Conservation (phyloP, 768 basidiomycete species). For the Coprinellus micaceus region DNA sequence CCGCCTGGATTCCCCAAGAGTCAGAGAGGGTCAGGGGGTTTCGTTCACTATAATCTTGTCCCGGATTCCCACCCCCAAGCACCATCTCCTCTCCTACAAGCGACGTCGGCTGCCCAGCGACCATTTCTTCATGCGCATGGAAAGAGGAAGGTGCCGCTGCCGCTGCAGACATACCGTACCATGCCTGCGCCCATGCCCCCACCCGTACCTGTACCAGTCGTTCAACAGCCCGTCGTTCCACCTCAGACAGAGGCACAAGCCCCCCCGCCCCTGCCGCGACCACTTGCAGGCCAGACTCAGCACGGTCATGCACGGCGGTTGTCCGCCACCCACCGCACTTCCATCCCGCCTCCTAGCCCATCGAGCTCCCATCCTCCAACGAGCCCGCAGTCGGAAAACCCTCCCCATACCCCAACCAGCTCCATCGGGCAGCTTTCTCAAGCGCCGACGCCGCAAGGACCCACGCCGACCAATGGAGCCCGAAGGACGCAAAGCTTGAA, state of each 20-base stretch:
- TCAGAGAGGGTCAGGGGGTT: conserved; percentile 16
- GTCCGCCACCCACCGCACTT: neutral
- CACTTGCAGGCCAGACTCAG: neutral
- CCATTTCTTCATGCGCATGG: conserved; percentile 35
- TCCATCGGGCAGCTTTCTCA: neutral
- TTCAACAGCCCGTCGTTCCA: neutral
- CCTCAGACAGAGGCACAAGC: conserved; percentile 4
- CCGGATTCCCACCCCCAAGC: conserved; percentile 26
- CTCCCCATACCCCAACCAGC: neutral
- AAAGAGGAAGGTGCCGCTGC: conserved; percentile 4
- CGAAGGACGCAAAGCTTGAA: conserved; percentile 16
- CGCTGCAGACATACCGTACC: conserved; percentile 2
- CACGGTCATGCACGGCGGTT: neutral
- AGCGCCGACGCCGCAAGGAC: neutral
- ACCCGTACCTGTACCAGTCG: too few species aligned
- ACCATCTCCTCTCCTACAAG: conserved; percentile 19
- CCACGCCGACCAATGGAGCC: neutral
- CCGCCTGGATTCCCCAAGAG: conserved; percentile 9
- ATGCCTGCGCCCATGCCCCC: too few species aligned
- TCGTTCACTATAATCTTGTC: conserved; percentile 19
- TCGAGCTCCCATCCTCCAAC: conserved; percentile 9
- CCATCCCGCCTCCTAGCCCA: neutral
- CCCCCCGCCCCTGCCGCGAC: neutral
- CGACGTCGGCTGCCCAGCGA: conserved; percentile 18
- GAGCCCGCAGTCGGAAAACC: neutral